phyloP scores from a whole-genome alignment of 2,329 filamentous ascomycete genomes.

The Calonectria ilicicola region DNA sequence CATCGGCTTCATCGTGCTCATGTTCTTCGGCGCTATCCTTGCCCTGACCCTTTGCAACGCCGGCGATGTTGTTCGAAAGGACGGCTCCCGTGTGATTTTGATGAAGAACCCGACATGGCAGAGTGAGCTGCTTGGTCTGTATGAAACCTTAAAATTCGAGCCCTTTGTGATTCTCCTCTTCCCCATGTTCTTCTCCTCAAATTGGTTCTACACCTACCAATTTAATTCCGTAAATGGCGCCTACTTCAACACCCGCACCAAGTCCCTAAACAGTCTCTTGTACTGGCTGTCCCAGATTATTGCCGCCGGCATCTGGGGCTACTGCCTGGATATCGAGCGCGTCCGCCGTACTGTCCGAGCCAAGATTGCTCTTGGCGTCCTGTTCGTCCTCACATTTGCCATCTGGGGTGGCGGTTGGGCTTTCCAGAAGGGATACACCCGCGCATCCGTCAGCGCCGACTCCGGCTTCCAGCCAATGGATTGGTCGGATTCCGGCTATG shows the following conservation, averaged over 20 bases:
- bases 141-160: conserved; percentile 77
- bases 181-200: conserved; percentile 85
- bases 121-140: conserved; percentile 81
- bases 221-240: conserved; percentile 78
- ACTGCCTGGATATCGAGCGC: conserved; percentile 71
- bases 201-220: conserved; percentile 88
- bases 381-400: conserved; percentile 78
- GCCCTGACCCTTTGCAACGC: conserved; percentile 79
- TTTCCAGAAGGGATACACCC: conserved; percentile 65
- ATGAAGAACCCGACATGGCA: conserved; percentile 94
- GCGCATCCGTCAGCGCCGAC: conserved; percentile 17
- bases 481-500: conserved; percentile 74
- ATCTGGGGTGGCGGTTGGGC: conserved; percentile 88
- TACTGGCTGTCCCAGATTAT: conserved; percentile 82
- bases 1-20: conserved; percentile 86
- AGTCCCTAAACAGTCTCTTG: conserved; percentile 77
- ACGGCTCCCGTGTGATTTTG: conserved; percentile 83
- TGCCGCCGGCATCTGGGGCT: conserved; percentile 79
- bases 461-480: conserved; percentile 55
- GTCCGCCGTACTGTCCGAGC: conserved; percentile 76
- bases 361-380: conserved; percentile 68
- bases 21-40: conserved; percentile 77
- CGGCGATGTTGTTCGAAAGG: conserved; percentile 77
- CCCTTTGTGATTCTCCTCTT: conserved; percentile 78
- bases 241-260: conserved; percentile 79